Evolutionary conservation across 2,329 filamentous ascomycete species (phyloP).

Genomic region (Nectriaceae sp.): DNA sequence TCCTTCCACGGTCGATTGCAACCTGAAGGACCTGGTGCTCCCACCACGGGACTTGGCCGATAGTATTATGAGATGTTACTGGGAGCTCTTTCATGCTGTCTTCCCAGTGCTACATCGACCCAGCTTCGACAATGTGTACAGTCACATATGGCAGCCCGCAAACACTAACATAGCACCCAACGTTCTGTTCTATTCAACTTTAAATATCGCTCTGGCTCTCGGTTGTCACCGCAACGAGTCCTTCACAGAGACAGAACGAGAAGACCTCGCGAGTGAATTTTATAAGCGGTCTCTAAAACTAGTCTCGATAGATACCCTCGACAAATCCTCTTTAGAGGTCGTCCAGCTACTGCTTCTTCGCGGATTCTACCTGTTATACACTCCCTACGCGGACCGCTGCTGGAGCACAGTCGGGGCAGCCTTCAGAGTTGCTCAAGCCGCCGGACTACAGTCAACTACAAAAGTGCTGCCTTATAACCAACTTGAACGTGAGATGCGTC

Average conservation of each 20-base stretch:
- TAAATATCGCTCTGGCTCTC: background rate
- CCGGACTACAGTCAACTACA: background rate
- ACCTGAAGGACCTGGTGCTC: background rate
- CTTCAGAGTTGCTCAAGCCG: background rate
- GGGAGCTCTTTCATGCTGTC: background rate
- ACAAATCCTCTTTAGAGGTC: background rate
- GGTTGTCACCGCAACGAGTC: background rate
- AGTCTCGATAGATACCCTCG: background rate
- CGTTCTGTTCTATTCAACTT: background rate
- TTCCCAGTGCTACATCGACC: background rate
- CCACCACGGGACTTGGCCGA: background rate
- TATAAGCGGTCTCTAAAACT: background rate
- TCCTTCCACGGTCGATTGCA: too few species aligned
- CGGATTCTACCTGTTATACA: background rate
- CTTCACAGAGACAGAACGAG: background rate
- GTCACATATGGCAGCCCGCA: background rate
- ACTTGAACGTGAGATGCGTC: background rate
- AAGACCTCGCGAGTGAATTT: background rate
- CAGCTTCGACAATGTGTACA: background rate
- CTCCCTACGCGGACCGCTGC: background rate
- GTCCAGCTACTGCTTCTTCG: background rate
- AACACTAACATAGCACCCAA: background rate
- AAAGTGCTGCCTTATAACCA: background rate
- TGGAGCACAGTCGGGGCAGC: background rate
- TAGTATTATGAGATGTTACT: background rate